Base-by-base conservation (phyloP, 768 basidiomycete species). In the Suillus bovinus region DNA sequence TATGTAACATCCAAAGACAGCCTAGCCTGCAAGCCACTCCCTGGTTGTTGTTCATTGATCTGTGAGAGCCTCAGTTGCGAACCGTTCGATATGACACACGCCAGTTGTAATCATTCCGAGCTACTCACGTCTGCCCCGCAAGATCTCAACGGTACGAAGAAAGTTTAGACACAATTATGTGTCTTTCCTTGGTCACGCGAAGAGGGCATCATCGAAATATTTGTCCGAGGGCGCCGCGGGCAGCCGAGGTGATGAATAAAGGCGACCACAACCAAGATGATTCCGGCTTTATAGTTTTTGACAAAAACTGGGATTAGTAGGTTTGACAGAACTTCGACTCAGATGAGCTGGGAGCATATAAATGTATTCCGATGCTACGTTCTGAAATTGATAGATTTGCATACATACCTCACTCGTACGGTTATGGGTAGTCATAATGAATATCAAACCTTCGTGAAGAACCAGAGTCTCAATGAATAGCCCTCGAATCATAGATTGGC, bases 401-500 rank as follows among this genome's bases (percentile, higher is more conserved):
- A 54, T 54, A 34, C 13, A 13, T 53, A 54, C 8, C 14, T 24
- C 14, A 38, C n/a, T 24, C 14, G 34, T 55, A 31, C 10, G 20
- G 34, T 38, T 34, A 38, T 24, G 5, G 14, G 22, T 55, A 24
- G 22, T 54, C 33, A 2, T 14, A 36, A 54, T 24, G 16, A 36
- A 36, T 16, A 34, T 34, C 13, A 7, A 54, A 54, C 34, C 8
- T 24, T 38, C 17, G 27, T 38, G 22, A 36, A 54, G 14, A 14
- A 55, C 54, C 20, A 22, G 22, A 55, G 14, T n/a, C n/a, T 9
- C n/a, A 16, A 54, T 8, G 22, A 54, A 13, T n/a, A 16, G 54
- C 16, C 22, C 24, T 11, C 16, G 17, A 20, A 39, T 81, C 71
- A 89, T 33, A 90, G 72, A 1, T 82, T 77, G 4, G 76, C 70